Conservation (phyloP, 345 rosid species). For the Gossypium thurberi region DNA sequence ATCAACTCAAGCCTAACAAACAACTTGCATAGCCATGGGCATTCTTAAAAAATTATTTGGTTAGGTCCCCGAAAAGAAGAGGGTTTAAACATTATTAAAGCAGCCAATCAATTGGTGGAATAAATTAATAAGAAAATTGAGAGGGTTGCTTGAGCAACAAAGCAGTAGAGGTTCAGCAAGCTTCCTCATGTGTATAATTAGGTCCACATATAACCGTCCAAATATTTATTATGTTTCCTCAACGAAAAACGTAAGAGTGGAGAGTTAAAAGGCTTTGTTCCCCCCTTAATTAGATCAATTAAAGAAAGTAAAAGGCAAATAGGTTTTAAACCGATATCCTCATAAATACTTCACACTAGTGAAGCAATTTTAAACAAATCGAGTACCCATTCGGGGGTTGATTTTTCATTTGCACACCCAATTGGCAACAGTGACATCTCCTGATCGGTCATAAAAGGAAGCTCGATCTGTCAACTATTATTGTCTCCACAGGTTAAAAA, state of each 20-base stretch:
- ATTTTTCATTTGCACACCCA: neutral
- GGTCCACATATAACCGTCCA: constrained; percentile 10
- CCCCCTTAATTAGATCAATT: neutral
- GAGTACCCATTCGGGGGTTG: neutral
- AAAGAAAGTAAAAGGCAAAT: constrained; percentile 1
- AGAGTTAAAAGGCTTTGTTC: neutral
- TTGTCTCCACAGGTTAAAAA: neutral
- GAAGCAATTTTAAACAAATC: neutral
- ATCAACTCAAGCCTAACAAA: no score
- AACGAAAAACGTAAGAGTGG: neutral
- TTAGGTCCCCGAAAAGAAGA: neutral
- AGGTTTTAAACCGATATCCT: neutral
- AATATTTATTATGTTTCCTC: neutral
- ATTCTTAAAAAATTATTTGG: no score
- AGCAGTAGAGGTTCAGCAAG: neutral
- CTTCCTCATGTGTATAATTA: neutral
- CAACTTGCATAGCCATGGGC: no score
- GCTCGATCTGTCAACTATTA: neutral
- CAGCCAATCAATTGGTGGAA: neutral
- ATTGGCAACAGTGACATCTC: constrained; percentile 17
- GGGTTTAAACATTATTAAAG: neutral
- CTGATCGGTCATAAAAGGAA: constrained; percentile 25
- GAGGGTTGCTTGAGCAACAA: neutral
- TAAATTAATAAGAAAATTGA: neutral
- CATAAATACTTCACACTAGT: constrained; percentile 9